Evolutionary conservation across 2,329 filamentous ascomycete genomes (phyloP), one percentile per base, ranked within the genome.

Genomic region (Colletotrichum filicis): DNA sequence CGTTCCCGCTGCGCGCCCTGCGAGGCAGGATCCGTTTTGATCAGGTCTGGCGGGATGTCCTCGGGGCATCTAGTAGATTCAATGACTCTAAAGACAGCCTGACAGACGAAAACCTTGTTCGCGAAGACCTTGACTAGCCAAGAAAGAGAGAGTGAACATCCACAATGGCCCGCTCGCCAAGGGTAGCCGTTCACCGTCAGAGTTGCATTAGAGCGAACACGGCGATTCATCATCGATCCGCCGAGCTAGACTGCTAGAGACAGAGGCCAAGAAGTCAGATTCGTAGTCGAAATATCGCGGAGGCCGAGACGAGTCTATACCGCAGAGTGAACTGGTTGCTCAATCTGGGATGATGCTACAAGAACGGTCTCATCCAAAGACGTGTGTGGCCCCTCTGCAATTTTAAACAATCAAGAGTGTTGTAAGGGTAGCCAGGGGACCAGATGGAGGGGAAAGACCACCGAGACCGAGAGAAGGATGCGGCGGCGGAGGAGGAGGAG

Each of bases 261-360:
- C 37, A 35, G 53, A 14, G 24, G 53, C 55, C 24, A 60, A 56
- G 56, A 32, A 22, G 30, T 24, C 32, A 56, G 61, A 56, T 59
- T 60, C 59, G 35, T 37, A 22, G 26, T 57, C 37, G 30, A 52
- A 32, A 49, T 70, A 49, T 70, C 60, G 60, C 46, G 37, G 35
- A 49, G 26, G 55, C 42, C 70, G 70, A 72, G 16, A 56, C 46
- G 59, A 46, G 59, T 58, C 24, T n/a, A 60, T 52, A 52, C 24
- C 11, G 66, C 28, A n/a, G 42, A 68, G 60, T 61, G 66, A 70
- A 30, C 9, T 65, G 58, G n/a, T 56, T 65, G 49, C 56, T 46
- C 16, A 24, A 61, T 52, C 70, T 59, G 56, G 71, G 71, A 71
- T 73, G 66, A 73, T 71, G 71, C 71, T 70, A 62, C 66, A 73